Conservation (phyloP, 2,329 filamentous ascomycete species). For the Colletotrichum zoysiae region DNA sequence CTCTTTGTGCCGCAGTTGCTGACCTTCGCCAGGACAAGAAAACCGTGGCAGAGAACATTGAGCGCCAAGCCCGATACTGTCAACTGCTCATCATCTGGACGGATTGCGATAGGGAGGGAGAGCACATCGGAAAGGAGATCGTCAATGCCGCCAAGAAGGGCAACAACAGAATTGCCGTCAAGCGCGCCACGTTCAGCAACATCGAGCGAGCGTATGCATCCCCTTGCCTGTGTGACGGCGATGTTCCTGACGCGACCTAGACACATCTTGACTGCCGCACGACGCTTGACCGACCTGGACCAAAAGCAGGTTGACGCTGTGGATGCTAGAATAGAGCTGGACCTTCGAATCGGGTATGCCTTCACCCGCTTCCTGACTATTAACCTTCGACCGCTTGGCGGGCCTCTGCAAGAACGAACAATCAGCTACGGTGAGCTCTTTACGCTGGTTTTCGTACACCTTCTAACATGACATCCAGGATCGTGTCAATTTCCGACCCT, state of each 20-base stretch:
- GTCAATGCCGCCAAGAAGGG: conserved; percentile 81
- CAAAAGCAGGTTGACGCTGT: conserved; percentile 90
- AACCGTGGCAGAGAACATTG: conserved; percentile 86
- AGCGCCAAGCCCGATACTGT: conserved; percentile 78
- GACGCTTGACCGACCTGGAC: conserved; percentile 81
- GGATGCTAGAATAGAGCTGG: conserved; percentile 88
- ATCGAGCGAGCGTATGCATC: conserved; percentile 85
- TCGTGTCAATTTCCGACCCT: conserved; percentile 98
- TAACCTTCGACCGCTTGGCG: conserved; percentile 79
- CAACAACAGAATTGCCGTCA: conserved; percentile 81
- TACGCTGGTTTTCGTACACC: conserved; percentile 11
- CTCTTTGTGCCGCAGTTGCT: conserved; percentile 20
- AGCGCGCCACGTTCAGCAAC: conserved; percentile 93
- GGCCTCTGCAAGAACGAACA: conserved; percentile 71
- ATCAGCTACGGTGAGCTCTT: conserved; percentile 81
- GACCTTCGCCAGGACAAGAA: conserved; percentile 75
- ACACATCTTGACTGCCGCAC: conserved; percentile 88
- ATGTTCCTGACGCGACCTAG: conserved; percentile 56
- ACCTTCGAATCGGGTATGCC: conserved; percentile 90
- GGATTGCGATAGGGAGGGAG: conserved; percentile 97
- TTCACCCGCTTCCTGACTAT: conserved; percentile 92
- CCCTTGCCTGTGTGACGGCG: neutral
- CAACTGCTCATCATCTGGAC: conserved; percentile 94
- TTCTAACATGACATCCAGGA: conserved; percentile 57
- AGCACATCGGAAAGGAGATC: conserved; percentile 95